These are phyloP conservation scores for Cordyceps tenuipes DNA, from an alignment of 2,329 filamentous ascomycete genomes.

Conservation along the genomic window DNA sequence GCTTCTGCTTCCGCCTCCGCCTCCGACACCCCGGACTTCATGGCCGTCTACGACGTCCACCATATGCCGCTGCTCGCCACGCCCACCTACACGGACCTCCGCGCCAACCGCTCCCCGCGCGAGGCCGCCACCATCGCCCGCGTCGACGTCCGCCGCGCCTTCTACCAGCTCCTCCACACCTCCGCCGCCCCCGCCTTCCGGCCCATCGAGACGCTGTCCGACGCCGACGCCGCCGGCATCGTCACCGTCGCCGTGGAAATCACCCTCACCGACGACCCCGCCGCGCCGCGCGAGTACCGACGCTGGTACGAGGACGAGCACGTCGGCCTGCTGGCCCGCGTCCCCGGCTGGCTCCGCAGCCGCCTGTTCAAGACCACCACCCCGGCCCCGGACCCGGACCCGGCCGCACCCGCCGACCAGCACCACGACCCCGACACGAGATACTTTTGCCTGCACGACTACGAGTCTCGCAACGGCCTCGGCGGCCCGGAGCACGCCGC, in stretches of 20 bases:
- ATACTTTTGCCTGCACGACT: conserved; percentile 66
- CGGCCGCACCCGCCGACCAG: too few relatives aligned
- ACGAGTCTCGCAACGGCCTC: conserved; percentile 56
- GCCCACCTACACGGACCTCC: conserved; percentile 59
- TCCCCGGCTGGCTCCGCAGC: conserved; percentile 72
- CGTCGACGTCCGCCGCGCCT: conserved; percentile 58
- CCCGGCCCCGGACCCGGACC: too few relatives aligned
- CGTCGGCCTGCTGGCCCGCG: conserved; percentile 58
- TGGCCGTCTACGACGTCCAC: conserved; percentile 75
- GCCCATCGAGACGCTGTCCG: conserved; percentile 50
- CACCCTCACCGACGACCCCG: conserved; percentile 40
- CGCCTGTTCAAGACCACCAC: conserved; percentile 60
- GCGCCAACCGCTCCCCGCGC: conserved; percentile 46
- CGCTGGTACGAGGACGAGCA: conserved; percentile 74
- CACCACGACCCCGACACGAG: conserved; percentile 36
- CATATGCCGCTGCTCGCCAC: conserved; percentile 64
- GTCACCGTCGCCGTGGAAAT: conserved; percentile 56
- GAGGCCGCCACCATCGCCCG: conserved; percentile 47
- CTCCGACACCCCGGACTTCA: conserved; percentile 49
- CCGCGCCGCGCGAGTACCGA: conserved; percentile 44
- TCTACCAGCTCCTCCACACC: conserved; percentile 59
- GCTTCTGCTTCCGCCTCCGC: too few relatives aligned
- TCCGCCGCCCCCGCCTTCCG: conserved; percentile 45
- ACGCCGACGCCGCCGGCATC: conserved; percentile 49
- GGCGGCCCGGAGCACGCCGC: conserved; percentile 56